Evolutionary conservation across 768 basidiomycete species (phyloP).

Genomic region (Tubosaeta sp.): DNA sequence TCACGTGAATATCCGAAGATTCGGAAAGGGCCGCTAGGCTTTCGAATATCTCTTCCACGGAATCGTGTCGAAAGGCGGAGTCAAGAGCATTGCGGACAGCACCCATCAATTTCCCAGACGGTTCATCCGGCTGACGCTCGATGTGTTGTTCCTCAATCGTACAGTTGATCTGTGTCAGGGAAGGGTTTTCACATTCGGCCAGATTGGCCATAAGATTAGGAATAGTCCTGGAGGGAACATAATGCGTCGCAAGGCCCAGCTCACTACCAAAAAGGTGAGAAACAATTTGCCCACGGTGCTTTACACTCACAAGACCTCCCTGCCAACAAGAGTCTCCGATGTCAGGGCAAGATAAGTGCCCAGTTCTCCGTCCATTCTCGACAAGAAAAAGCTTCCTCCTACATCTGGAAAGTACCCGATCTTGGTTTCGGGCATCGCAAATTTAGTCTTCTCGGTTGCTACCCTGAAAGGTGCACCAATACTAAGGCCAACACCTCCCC

Average conservation of each 20-base stretch:
- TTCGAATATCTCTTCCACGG: constrained; percentile 67
- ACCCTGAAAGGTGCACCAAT: constrained; percentile 85
- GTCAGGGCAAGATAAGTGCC: constrained; percentile 95
- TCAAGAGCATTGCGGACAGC: constrained; percentile 75
- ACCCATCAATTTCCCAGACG: constrained; percentile 51
- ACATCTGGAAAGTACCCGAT: constrained; percentile 93
- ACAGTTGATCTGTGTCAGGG: constrained; percentile 53
- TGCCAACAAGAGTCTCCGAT: constrained; percentile 63
- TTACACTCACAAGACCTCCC: constrained; percentile 76
- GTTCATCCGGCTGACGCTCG: constrained; percentile 58
- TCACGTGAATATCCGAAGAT: constrained; percentile 42
- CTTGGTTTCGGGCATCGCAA: constrained; percentile 97
- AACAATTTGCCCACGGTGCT: constrained; percentile 5
- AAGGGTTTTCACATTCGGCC: constrained; percentile 36
- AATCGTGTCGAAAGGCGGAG: constrained; percentile 63
- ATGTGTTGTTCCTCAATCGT: constrained; percentile 60
- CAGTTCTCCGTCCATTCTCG: constrained; percentile 84
- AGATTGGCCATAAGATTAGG: constrained; percentile 68
- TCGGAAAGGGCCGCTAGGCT: constrained; percentile 44
- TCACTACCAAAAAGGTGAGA: constrained; percentile 48
- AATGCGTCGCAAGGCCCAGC: constrained; percentile 93
- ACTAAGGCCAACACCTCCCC: constrained; percentile 89
- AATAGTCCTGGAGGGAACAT: constrained; percentile 71
- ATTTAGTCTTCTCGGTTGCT: constrained; percentile 86
- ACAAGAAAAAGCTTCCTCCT: constrained; percentile 85